These are phyloP conservation scores for Anthracocystis walkeri DNA, from an alignment of 1,284 basidiomycete genomes.

Conservation along the genomic window DNA sequence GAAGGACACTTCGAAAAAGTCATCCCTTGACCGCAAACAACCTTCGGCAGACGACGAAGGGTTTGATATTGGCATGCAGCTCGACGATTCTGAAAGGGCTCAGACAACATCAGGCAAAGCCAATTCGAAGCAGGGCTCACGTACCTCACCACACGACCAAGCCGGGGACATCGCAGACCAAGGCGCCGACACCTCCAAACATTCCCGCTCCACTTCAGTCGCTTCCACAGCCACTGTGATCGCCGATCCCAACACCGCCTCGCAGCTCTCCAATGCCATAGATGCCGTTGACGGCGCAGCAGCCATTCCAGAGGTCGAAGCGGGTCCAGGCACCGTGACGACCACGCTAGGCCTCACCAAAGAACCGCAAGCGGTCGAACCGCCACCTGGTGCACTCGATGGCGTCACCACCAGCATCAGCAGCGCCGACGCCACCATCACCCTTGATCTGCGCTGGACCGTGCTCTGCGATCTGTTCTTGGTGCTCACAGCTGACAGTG, in stretches of 20 bases:
- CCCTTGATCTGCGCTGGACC: slow-evolving; percentile 68
- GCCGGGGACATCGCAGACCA: not conserved
- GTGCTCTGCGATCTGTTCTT: slow-evolving; percentile 69
- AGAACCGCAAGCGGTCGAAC: slow-evolving; percentile 56
- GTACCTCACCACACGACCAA: too few species aligned
- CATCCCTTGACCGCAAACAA: not conserved
- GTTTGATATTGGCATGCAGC: slow-evolving; percentile 35
- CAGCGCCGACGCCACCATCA: slow-evolving; percentile 64
- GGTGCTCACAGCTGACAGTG: slow-evolving; percentile 67
- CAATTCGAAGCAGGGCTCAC: not conserved
- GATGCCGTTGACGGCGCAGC: slow-evolving; percentile 24
- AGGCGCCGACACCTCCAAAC: not conserved
- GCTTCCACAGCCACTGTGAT: slow-evolving; percentile 22
- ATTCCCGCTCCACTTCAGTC: slow-evolving; percentile 8
- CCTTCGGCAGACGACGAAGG: slow-evolving; percentile 19
- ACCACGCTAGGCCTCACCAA: slow-evolving; percentile 57
- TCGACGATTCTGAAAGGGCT: slow-evolving; percentile 11
- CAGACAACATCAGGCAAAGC: not conserved
- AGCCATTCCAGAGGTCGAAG: slow-evolving; percentile 15
- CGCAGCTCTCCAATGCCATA: slow-evolving; percentile 49
- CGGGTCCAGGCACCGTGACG: slow-evolving; percentile 29
- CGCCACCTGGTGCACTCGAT: slow-evolving; percentile 60
- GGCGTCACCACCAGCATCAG: slow-evolving; percentile 67
- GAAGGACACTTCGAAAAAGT: not conserved
- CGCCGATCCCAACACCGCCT: slow-evolving; percentile 65